A percentile compares a stretch with the other conserved stretches of the same genome.
Evolutionary conservation across 75 land plant species (phyloP).

Genomic region (Pseudotsuga menziesii): DNA sequence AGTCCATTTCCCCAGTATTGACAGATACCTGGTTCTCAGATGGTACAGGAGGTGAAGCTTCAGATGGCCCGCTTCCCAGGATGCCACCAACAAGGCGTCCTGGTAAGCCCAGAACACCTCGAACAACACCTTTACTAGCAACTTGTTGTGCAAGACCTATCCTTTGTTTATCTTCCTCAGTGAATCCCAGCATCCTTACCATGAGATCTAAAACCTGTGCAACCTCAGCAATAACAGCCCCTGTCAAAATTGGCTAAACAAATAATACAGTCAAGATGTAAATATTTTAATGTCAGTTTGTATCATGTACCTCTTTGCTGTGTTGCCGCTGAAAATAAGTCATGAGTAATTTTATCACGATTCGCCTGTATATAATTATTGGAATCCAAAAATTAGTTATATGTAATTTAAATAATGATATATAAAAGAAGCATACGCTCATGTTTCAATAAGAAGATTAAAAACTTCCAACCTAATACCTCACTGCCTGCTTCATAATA

Average conservation of each 20-base stretch:
- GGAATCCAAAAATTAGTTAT: background rate
- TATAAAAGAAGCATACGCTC: background rate
- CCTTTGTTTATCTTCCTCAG: conserved; percentile 92
- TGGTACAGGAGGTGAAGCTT: conserved; percentile 31
- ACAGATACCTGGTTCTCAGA: conserved; percentile 64
- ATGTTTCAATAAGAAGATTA: background rate
- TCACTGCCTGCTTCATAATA: too few species aligned
- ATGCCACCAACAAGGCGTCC: conserved; percentile 96
- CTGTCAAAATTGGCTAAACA: background rate
- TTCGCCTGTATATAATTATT: conserved; percentile 60
- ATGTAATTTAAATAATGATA: background rate
- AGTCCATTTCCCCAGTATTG: background rate
- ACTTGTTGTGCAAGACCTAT: conserved; percentile 86
- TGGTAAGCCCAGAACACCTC: conserved; percentile 95
- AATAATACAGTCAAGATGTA: background rate
- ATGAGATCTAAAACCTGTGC: conserved; percentile 94
- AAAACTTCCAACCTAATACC: background rate
- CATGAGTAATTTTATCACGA: conserved; percentile 93
- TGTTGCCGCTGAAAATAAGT: conserved; percentile 97
- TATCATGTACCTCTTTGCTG: conserved; percentile 89
- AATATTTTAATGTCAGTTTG: background rate
- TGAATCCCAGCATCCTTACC: conserved; percentile 99
- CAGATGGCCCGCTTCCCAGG: conserved; percentile 53
- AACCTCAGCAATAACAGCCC: conserved; percentile 6
- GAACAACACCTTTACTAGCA: conserved; percentile 84